phyloP scores from a whole-genome alignment of 228 moss, liverwort and hornwort species.

The Sphagnum magellanicum region DNA sequence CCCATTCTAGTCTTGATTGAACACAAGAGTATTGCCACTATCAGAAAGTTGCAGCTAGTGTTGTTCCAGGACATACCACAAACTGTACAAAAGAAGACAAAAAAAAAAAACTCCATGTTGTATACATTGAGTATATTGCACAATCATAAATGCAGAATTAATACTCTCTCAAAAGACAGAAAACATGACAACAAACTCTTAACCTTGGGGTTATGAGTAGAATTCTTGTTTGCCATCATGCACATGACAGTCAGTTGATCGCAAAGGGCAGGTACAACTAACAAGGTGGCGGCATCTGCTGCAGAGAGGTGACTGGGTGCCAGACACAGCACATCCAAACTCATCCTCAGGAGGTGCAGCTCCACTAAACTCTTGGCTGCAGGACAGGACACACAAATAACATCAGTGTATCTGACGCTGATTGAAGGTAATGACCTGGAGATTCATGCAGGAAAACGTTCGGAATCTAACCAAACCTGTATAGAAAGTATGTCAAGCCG shows the following conservation, averaged over 20 bases:
- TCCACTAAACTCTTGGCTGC: slow-evolving; percentile 55
- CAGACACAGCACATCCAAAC: slow-evolving; percentile 82
- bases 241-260: slow-evolving; percentile 75
- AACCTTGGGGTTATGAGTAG: slow-evolving; percentile 63
- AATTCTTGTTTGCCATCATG: slow-evolving; percentile 52
- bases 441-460: neutral
- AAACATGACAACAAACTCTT: neutral
- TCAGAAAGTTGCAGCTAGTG: neutral
- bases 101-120: too few species aligned
- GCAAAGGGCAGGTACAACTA: slow-evolving; percentile 70
- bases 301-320: slow-evolving; percentile 58
- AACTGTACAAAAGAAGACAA: too few species aligned
- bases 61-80: neutral
- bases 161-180: too few species aligned
- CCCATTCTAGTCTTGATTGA: neutral
- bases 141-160: too few species aligned
- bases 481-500: neutral
- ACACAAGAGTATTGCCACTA: neutral
- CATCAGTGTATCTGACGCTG: slow-evolving; percentile 5
- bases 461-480: neutral
- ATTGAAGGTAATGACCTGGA: neutral
- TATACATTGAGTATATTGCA: too few species aligned
- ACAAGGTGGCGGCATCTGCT: slow-evolving; percentile 50
- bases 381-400: slow-evolving; percentile 19
- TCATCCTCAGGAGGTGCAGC: slow-evolving; percentile 75